Evolutionary conservation across 2,329 filamentous ascomycete species (phyloP).

Genomic region (Neofusicoccum cordaticola): DNA sequence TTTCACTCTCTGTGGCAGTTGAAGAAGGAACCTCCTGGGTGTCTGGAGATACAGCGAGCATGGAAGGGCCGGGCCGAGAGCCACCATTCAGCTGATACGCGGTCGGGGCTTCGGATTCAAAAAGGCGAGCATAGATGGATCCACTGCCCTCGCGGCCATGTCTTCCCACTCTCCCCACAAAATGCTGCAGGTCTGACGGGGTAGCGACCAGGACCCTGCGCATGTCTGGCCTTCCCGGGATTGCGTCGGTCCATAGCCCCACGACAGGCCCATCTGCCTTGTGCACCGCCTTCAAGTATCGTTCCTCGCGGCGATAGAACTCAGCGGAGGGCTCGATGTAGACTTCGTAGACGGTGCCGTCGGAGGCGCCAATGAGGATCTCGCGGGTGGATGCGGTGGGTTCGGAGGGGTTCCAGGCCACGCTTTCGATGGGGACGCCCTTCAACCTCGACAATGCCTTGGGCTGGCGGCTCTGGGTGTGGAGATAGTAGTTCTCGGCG

Average conservation of each 20-base stretch:
- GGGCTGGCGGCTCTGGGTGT: constrained; percentile 87
- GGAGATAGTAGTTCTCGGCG: constrained; percentile 96
- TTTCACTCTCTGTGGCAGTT: constrained; percentile 61
- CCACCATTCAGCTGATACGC: constrained; percentile 69
- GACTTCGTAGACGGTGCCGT: constrained; percentile 91
- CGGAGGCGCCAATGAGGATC: constrained; percentile 86
- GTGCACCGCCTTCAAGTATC: constrained; percentile 81
- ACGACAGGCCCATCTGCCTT: constrained; percentile 81
- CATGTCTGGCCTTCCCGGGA: constrained; percentile 66
- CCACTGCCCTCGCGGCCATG: constrained; percentile 73
- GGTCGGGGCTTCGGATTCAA: constrained; percentile 79
- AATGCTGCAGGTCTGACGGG: constrained; percentile 72
- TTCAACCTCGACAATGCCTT: constrained; percentile 78
- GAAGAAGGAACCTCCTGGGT: constrained; percentile 48
- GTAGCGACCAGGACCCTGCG: constrained; percentile 79
- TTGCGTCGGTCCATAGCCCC: constrained; percentile 77
- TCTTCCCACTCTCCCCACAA: constrained; percentile 72
- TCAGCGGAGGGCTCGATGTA: constrained; percentile 93
- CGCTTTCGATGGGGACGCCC: constrained; percentile 79
- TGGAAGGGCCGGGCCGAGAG: constrained; percentile 59
- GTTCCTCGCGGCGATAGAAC: constrained; percentile 93
- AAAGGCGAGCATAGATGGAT: constrained; percentile 82
- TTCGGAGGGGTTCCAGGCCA: constrained; percentile 92
- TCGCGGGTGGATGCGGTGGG: constrained; percentile 93
- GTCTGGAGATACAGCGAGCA: constrained; percentile 75